Conservation (phyloP, 179 eudicot genomes). For the Camellia oleifera region DNA sequence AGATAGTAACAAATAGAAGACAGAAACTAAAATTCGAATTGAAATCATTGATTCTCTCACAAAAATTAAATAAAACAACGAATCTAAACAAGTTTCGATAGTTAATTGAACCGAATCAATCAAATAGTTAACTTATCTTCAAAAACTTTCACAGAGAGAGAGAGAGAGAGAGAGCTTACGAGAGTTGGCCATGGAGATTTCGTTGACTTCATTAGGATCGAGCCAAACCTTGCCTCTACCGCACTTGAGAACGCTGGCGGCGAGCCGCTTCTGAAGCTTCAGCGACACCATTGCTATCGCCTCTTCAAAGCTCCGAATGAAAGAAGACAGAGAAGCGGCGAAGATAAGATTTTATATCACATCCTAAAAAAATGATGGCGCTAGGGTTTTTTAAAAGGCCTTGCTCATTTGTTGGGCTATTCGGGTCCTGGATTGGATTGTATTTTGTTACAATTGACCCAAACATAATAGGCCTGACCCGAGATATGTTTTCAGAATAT, state of each 20-base stretch:
- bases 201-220: conserved; percentile 73
- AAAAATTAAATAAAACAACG: neutral
- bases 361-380: neutral
- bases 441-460: too few relatives aligned
- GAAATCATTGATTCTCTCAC: neutral
- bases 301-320: neutral
- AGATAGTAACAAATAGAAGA: neutral
- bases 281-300: conserved; percentile 59
- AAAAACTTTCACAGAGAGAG: neutral
- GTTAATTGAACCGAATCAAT: neutral
- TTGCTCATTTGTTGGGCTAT: conserved; percentile 5
- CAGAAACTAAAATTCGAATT: neutral
- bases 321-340: neutral
- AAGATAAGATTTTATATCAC: neutral
- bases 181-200: conserved; percentile 88
- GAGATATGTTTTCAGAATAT: too few relatives aligned
- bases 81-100: neutral
- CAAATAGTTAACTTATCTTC: neutral
- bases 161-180: conserved; percentile 30
- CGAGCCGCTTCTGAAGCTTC: conserved; percentile 70
- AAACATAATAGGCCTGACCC: too few relatives aligned
- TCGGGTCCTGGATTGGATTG: neutral
- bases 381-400: conserved; percentile 5
- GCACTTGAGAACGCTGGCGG: conserved; percentile 69
- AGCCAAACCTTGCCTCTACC: conserved; percentile 83